Conservation (phyloP, 2,329 filamentous ascomycete genomes). For the Fusarium sp. region DNA sequence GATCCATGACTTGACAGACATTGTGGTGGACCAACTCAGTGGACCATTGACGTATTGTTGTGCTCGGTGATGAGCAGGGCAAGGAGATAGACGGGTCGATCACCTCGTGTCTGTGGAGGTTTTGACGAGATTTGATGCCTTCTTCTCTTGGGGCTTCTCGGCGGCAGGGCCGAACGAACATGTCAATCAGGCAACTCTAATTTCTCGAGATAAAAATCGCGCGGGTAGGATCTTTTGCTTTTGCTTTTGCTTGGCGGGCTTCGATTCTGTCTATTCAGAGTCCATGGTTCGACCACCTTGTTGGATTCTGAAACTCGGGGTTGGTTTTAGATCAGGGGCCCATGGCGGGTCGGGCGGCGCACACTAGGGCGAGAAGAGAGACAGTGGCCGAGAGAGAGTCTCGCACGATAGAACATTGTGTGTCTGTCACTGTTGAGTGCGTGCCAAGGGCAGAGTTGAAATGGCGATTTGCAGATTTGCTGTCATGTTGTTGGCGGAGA, state of each 20-base stretch:
- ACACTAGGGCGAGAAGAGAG: not conserved
- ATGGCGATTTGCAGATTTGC: slow-evolving; percentile 24
- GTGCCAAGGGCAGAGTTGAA: not conserved
- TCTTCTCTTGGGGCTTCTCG: not conserved
- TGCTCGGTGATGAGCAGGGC: not conserved
- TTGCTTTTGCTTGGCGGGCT: slow-evolving; percentile 17
- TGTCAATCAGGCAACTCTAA: slow-evolving; percentile 8
- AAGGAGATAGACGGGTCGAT: slow-evolving; percentile 2
- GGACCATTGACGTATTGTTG: not conserved
- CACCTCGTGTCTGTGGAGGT: slow-evolving; percentile 24
- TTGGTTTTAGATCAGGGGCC: slow-evolving; percentile 29
- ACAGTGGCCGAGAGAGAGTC: not conserved
- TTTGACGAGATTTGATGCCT: slow-evolving; percentile 5
- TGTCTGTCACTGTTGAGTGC: not conserved
- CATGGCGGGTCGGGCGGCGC: slow-evolving; percentile 15
- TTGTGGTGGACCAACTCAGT: not conserved
- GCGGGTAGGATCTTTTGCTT: slow-evolving; percentile 16
- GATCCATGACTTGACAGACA: not conserved
- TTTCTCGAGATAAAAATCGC: slow-evolving; percentile 10
- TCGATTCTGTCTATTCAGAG: slow-evolving; percentile 7
- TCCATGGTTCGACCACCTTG: slow-evolving; percentile 25
- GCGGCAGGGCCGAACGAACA: not conserved
- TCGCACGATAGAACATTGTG: not conserved
- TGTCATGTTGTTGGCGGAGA: not conserved
- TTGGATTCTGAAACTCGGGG: slow-evolving; percentile 39